phyloP scores from a whole-genome alignment of 208 protist species.

The Leptomonas pyrrhocoris region DNA sequence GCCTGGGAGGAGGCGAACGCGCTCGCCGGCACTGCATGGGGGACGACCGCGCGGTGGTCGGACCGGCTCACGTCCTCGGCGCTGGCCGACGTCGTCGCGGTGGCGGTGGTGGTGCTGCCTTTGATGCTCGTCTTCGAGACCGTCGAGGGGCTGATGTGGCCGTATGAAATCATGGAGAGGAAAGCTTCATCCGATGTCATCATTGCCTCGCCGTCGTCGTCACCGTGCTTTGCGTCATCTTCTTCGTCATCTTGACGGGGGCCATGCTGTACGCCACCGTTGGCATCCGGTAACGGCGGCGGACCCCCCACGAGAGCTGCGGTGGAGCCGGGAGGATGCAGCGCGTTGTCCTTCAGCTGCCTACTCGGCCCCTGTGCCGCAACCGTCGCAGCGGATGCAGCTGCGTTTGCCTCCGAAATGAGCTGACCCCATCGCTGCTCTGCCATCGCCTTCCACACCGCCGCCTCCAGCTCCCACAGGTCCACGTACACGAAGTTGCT shows the following conservation, averaged over 20 bases:
- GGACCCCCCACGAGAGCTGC: too few relatives aligned
- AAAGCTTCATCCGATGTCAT: neutral
- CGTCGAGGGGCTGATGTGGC: neutral
- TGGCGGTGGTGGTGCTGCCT: neutral
- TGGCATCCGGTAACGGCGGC: too few relatives aligned
- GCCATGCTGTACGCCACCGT: too few relatives aligned
- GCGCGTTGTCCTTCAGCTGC: neutral
- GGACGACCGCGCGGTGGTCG: neutral
- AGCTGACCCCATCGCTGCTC: constrained; percentile 17
- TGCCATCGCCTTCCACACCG: constrained; percentile 23
- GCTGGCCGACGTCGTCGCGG: neutral
- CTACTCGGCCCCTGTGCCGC: neutral
- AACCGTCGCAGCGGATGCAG: neutral
- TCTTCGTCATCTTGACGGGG: too few relatives aligned
- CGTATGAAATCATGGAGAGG: constrained; percentile 16
- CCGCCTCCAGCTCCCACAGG: constrained; percentile 19
- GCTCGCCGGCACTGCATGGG: neutral
- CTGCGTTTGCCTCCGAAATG: neutral
- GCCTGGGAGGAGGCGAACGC: neutral
- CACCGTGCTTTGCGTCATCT: too few relatives aligned
- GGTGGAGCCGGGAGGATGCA: neutral
- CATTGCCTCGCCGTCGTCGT: neutral
- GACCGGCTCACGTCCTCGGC: neutral
- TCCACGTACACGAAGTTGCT: constrained; percentile 23
- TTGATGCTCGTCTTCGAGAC: neutral